Base-by-base conservation (phyloP, 2,329 filamentous ascomycete species). In the Trichophyton simii region DNA sequence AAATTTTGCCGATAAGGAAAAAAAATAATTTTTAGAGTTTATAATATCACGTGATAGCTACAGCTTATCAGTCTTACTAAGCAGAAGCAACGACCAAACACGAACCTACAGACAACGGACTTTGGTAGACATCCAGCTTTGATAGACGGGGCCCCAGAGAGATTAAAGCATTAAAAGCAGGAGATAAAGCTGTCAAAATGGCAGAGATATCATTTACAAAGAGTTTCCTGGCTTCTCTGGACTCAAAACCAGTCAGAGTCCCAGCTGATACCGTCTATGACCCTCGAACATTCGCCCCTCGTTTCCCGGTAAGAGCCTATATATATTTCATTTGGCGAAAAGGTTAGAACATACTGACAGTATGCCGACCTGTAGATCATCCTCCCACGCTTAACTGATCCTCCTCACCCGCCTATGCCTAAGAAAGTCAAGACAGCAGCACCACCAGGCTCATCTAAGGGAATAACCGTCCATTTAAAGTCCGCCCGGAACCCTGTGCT, bases 241-340 rank as follows among this genome's bases (percentile, higher is more conserved):
- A 95, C 75, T 83, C 85, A 63, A 85, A 87, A 58, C 87, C 91
- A 6, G 75, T 85, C 68, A 95, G 91, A 79, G 83, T 97, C 65
- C 85, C 87, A n/a, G 80, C 88, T 66, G 90, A 97, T 74, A 88
- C 96, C 83, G 86, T 95, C 73, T 89, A 92, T 75, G 89, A 96
- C 71, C 85, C 89, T 58, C 86, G 85, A 68, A 84, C 81, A 66
- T 91, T 92, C 72, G 87, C 89, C 25, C 79, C 87, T 28, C 84
- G 88, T 64, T 81, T 85, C 66, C 87, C 91, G 15, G 92, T 96
- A 82, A 34, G 85, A 67, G 54, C 62, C 22, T 22, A 60, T 73
- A 58, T 3, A 41, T 31, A n/a, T 41, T 2, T 11, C 9, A 3
- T 18, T 41, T 25, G 60, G 15, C 25, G 60, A 5, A 8, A 20